Evolutionary conservation across 345 rosid genomes (phyloP), one percentile per base, ranked within the genome.

Genomic region (Eucalyptus pauciflora): DNA sequence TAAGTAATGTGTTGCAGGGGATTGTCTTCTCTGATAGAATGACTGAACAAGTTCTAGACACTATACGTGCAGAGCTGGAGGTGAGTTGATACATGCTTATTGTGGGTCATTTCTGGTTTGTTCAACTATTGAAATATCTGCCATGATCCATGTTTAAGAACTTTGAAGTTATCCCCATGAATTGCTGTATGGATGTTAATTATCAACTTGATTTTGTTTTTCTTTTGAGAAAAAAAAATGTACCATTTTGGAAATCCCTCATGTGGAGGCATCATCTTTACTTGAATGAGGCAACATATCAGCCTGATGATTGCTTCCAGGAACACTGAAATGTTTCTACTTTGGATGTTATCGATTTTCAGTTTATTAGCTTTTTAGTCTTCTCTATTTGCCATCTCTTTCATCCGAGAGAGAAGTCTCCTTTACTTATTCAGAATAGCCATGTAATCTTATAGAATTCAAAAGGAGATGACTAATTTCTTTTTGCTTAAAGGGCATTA

Each of bases 1-100:
- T 45, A 49, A 31, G 48, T 90, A 89, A 46, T 90, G 88, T 91
- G 89, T 69, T 91, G 87, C 96, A 97, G 98, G 98, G 99, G 50
- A 88, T 94, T 94, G 93, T 97, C 91, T 97, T 96, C 94, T 96
- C 95, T 45, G 99, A 96, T 90, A 95, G 94, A 94, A 96, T 96
- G 98, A 93, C 96, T 25, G 97, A 94, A 54, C 95, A 95, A 86
- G 98, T 97, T 93, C 94, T 97, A 89, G 96, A 96, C 86, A 89
- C 90, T 87, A 96, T 97, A 88, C 94, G 89, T 24, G 89, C 86
- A 86, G 92, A 94, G 89, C 94, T 97, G 90, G 95, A 96, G 96
- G 99, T 97, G 89, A 92, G 94, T 91, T 64, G 13, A 90, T 22
- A 33, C 25, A 29, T 43, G 87, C 64, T 51, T 24, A 33, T 31